Evolutionary conservation across 1,284 basidiomycete species (phyloP).

Genomic region (Filobasidium uniguttulatum): DNA sequence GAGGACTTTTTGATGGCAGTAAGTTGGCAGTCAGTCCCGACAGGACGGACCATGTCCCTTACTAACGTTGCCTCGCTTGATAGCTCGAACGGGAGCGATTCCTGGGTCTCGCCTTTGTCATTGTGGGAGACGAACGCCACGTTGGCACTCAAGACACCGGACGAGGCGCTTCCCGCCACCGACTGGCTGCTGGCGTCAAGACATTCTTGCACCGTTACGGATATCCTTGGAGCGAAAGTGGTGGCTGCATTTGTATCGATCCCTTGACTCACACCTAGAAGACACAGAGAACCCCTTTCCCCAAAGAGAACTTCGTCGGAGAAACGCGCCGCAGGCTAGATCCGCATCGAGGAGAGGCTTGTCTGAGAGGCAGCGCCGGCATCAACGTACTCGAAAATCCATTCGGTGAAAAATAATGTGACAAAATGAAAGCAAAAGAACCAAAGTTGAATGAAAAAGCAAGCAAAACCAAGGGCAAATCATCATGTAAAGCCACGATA

Average conservation of each 20-base stretch:
- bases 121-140: conserved; percentile 93
- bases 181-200: conserved; percentile 68
- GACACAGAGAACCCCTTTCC: too few relatives aligned
- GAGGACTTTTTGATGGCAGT: conserved; percentile 80
- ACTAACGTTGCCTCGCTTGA: too few relatives aligned
- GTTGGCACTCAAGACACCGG: conserved; percentile 70
- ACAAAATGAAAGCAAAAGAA: too few relatives aligned
- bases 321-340: neutral
- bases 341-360: neutral
- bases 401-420: too few relatives aligned
- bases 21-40: conserved; percentile 37
- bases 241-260: conserved; percentile 79
- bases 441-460: too few relatives aligned
- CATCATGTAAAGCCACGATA: too few relatives aligned
- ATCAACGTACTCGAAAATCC: neutral
- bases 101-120: conserved; percentile 68
- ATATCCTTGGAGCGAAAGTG: conserved; percentile 87
- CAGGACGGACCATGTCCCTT: too few relatives aligned
- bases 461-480: too few relatives aligned
- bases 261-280: conserved; percentile 12
- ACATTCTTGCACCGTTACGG: conserved; percentile 85
- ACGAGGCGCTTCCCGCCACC: conserved; percentile 64
- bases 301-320: neutral
- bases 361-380: neutral
- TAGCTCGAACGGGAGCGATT: conserved; percentile 70